phyloP scores from a whole-genome alignment of 179 eudicot genomes.

The Spergularia azorica region DNA sequence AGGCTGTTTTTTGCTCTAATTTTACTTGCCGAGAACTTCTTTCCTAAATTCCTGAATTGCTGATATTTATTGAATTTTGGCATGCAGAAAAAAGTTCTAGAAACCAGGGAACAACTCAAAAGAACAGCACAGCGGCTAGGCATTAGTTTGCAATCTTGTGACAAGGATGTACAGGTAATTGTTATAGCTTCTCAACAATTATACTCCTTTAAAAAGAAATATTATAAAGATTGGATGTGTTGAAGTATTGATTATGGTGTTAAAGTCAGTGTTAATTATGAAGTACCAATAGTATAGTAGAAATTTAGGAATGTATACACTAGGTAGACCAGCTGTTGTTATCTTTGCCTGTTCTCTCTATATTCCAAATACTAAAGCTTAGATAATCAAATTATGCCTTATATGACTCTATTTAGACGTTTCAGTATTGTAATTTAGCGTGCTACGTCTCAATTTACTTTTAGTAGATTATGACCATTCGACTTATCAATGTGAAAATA shows the following conservation, averaged over 20 bases:
- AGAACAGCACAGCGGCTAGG: slow-evolving; percentile 77
- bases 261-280: neutral
- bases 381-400: neutral
- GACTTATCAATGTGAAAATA: neutral
- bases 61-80: slow-evolving; percentile 7
- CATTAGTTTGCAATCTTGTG: slow-evolving; percentile 72
- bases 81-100: slow-evolving; percentile 79
- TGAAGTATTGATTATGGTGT: neutral
- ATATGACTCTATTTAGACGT: neutral
- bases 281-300: neutral
- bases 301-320: neutral
- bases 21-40: neutral
- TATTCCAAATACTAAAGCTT: neutral
- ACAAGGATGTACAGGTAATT: slow-evolving; percentile 72
- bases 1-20: neutral
- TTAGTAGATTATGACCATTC: neutral
- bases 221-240: neutral
- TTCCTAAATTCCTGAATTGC: neutral
- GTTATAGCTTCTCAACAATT: neutral
- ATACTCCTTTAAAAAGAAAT: too few relatives aligned
- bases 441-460: neutral
- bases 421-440: neutral
- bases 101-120: slow-evolving; percentile 84
- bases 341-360: neutral
- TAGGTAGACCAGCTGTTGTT: neutral